These are phyloP conservation scores for Penicillium sp. DNA, from an alignment of 2,329 filamentous ascomycete genomes.

Conservation along the genomic window DNA sequence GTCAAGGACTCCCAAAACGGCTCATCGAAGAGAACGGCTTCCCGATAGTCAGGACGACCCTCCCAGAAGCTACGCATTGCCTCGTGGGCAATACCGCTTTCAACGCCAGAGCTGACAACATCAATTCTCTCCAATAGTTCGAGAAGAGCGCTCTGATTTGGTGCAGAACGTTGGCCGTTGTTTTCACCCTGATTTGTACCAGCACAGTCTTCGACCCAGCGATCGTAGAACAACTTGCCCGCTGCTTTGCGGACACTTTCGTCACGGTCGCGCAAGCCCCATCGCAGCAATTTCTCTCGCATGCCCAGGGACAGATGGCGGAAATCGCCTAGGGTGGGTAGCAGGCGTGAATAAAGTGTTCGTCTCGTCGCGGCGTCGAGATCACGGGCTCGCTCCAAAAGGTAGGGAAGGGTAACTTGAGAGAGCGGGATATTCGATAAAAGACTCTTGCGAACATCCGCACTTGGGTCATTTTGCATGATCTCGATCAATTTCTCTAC, in stretches of 20 bases:
- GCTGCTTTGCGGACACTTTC: conserved; percentile 92
- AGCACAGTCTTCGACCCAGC: conserved; percentile 97
- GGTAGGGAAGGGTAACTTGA: conserved; percentile 77
- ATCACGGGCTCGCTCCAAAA: conserved; percentile 89
- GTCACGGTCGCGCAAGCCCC: conserved; percentile 92
- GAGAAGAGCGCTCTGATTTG: conserved; percentile 79
- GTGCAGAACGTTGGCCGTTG: conserved; percentile 60
- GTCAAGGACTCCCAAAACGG: conserved; percentile 55
- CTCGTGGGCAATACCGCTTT: conserved; percentile 87
- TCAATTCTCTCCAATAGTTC: conserved; percentile 94
- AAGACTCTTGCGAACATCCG: conserved; percentile 86
- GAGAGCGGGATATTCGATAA: conserved; percentile 88
- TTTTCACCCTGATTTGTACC: conserved; percentile 65
- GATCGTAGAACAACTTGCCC: conserved; percentile 83
- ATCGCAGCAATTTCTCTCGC: conserved; percentile 91
- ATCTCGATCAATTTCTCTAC: conserved; percentile 83
- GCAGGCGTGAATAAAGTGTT: conserved; percentile 81
- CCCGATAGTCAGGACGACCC: conserved; percentile 67
- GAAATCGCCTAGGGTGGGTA: conserved; percentile 91
- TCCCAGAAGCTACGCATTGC: conserved; percentile 98
- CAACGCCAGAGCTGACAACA: conserved; percentile 83
- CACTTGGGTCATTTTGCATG: conserved; percentile 89
- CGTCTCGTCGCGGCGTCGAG: conserved; percentile 81
- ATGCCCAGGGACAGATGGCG: conserved; percentile 89
- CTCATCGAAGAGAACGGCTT: conserved; percentile 50